Percentiles rank a stretch among this genome's conserved stretches.
These are phyloP conservation scores for Xerocomellus amylosporus DNA, from an alignment of 768 basidiomycete species.

Conservation along the genomic window DNA sequence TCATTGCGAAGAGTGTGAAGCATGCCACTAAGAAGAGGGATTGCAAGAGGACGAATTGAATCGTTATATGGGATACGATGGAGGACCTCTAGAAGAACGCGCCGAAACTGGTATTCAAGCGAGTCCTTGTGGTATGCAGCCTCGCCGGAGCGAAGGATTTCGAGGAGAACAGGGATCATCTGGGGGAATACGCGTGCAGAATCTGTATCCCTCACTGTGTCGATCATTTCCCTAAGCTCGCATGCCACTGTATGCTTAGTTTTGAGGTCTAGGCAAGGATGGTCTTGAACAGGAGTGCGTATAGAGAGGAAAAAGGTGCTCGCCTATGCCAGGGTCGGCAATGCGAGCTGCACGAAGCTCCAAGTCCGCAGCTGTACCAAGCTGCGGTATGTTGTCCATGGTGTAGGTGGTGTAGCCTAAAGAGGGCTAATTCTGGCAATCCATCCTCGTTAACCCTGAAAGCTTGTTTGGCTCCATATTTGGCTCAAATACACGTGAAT, in stretches of 20 bases:
- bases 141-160: constrained; percentile 67
- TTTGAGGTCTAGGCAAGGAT: constrained; percentile 54
- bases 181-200: constrained; percentile 65
- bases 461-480: constrained; percentile 32
- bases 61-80: constrained; percentile 86
- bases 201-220: constrained; percentile 74
- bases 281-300: neutral
- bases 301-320: constrained; percentile 12
- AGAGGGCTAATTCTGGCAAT: neutral
- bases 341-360: constrained; percentile 71
- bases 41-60: constrained; percentile 63
- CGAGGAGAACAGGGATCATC: constrained; percentile 70
- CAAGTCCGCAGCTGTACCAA: constrained; percentile 53
- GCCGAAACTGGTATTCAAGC: constrained; percentile 78
- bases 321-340: constrained; percentile 73
- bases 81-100: constrained; percentile 82
- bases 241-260: constrained; percentile 67
- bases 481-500: constrained; percentile 31
- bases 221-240: constrained; percentile 80
- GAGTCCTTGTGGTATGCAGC: constrained; percentile 65
- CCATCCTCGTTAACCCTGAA: constrained; percentile 25
- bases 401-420: constrained; percentile 3
- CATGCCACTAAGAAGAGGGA: constrained; percentile 73
- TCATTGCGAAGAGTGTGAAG: constrained; percentile 81
- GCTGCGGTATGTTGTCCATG: constrained; percentile 46